phyloP scores from a whole-genome alignment of 1,284 basidiomycete species.

The Mycena sp. region DNA sequence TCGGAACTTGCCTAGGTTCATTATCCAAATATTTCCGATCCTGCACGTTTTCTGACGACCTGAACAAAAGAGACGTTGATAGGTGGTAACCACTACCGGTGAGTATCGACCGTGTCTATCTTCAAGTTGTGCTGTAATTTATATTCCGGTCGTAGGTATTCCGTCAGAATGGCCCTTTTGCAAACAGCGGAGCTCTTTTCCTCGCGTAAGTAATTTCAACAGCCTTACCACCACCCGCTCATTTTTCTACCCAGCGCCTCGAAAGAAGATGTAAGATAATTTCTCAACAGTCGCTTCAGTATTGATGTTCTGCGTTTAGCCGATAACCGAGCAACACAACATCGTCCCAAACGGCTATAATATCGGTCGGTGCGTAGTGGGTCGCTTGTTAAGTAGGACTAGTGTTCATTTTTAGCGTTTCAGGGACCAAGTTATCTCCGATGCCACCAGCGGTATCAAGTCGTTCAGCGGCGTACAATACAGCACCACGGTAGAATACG shows the following conservation, averaged over 20 bases:
- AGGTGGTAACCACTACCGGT: slow-evolving; percentile 70
- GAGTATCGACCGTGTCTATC: background rate
- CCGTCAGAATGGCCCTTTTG: slow-evolving; percentile 59
- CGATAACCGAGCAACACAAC: slow-evolving; percentile 13
- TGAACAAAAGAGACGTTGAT: slow-evolving; percentile 51
- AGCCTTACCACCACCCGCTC: background rate
- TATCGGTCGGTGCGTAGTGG: slow-evolving; percentile 12
- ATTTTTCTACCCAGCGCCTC: slow-evolving; percentile 4
- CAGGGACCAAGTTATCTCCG: slow-evolving; percentile 19
- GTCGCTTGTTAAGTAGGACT: too few species aligned
- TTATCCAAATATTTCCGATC: slow-evolving; percentile 45
- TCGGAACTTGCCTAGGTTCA: slow-evolving; percentile 49
- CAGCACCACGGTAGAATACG: slow-evolving; percentile 13
- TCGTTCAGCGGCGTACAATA: slow-evolving; percentile 25
- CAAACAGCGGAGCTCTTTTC: slow-evolving; percentile 61
- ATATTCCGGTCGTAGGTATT: slow-evolving; percentile 53
- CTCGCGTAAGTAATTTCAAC: slow-evolving; percentile 54
- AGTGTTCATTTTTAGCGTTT: background rate
- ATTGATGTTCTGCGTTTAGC: background rate
- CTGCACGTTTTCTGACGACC: background rate
- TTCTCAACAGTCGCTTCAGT: background rate
- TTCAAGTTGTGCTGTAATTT: too few species aligned
- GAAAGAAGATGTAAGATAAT: slow-evolving; percentile 13
- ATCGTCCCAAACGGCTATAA: slow-evolving; percentile 21
- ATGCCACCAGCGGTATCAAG: slow-evolving; percentile 14